Base-by-base conservation (phyloP, 108 stramenopile species). In the Stephanodiscus triporus region DNA sequence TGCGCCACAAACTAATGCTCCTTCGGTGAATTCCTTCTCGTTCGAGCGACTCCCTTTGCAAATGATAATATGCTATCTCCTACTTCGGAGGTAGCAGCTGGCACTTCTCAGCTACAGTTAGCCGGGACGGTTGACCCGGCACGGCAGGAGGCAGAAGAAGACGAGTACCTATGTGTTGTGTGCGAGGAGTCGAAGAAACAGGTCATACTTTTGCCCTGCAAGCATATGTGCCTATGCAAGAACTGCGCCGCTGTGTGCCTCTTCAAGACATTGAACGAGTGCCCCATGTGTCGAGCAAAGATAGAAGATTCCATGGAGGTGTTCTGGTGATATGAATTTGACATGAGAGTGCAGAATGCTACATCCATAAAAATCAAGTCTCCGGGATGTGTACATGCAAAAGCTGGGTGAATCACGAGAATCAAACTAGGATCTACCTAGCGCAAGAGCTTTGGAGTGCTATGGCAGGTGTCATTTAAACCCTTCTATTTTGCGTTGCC, bases 181-280 rank as follows among this genome's bases (percentile, higher is more conserved):
- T 80, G 78, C 24, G 78, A 80, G 61, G 78, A 80, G 34, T 68
- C 64, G 11, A 80, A 68, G 74, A 80, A 75, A 27, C 56, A 66
- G 47, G 61, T 75, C 19, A 62, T 80, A 17, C 34, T 80, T 8
- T 22, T 80, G 23, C 78, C 78, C 0, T 80, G 79, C 54, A 69
- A 57, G 37, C 79, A 80, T 43, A 70, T 80, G 63, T 80, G 79
- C 30, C 40, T 80, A 22, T 80, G 79, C 56, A 48, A 64, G 20
- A 63, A 26, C 19, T 80, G 79, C 45, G 30, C 73, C 17, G 27
- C 30, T 4, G 16, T 0, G 4, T 19, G 14, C 7, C 17, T 70
- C 37, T 63, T 71, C 63, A 49, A 76, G n/a, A 56, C 22, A 38
- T 61, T 80, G 32, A 76, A 56, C 32, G 69, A 76, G 37, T 80